Percentiles rank a stretch among this genome's conserved stretches.
Evolutionary conservation across 2,329 filamentous ascomycete genomes (phyloP).

Genomic region (Aspergillus pseudotamarii): DNA sequence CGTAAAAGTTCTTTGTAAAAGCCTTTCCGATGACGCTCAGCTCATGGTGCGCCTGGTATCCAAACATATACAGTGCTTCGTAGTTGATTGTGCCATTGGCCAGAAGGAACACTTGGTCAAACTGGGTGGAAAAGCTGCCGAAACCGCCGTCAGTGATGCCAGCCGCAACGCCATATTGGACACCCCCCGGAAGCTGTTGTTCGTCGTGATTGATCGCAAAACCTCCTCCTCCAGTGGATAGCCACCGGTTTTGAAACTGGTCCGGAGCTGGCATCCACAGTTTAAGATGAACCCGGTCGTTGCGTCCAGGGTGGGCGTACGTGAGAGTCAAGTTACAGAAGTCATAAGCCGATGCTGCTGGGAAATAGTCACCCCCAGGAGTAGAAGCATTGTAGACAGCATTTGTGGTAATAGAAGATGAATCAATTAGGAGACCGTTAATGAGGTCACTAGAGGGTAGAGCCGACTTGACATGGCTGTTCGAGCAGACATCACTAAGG

Average conservation of each 20-base stretch:
- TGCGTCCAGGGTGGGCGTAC: slow-evolving; percentile 49
- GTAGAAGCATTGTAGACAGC: background rate
- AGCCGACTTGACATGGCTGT: background rate
- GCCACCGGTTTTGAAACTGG: slow-evolving; percentile 50
- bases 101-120: slow-evolving; percentile 43
- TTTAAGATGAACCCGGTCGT: slow-evolving; percentile 39
- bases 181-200: slow-evolving; percentile 33
- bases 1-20: slow-evolving; percentile 48
- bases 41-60: slow-evolving; percentile 56
- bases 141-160: slow-evolving; percentile 51
- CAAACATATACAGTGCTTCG: slow-evolving; percentile 36
- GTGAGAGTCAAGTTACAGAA: slow-evolving; percentile 53
- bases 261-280: slow-evolving; percentile 49
- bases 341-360: slow-evolving; percentile 15
- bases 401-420: background rate
- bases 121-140: slow-evolving; percentile 43
- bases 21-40: slow-evolving; percentile 52
- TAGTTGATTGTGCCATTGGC: slow-evolving; percentile 51
- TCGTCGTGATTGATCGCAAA: slow-evolving; percentile 43
- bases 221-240: slow-evolving; percentile 53
- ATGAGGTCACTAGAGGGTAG: background rate
- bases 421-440: background rate
- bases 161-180: slow-evolving; percentile 46
- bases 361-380: slow-evolving; percentile 11
- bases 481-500: background rate